phyloP scores from a whole-genome alignment of 768 basidiomycete genomes.

The Boletus vermiculosoides region DNA sequence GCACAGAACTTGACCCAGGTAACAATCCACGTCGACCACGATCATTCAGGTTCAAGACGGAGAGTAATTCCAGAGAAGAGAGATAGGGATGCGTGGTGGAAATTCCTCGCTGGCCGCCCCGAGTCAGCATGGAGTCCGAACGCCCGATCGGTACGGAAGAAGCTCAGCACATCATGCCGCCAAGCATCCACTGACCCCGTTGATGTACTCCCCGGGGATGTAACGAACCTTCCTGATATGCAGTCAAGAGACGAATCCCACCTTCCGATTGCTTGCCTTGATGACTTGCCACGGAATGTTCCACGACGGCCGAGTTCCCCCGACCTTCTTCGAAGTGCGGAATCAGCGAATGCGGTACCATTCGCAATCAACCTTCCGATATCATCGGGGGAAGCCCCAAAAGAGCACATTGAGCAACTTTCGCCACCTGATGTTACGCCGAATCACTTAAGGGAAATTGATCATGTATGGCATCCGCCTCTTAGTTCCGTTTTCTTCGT shows the following conservation, averaged over 20 bases:
- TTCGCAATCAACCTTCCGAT: neutral
- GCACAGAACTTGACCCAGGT: constrained; percentile 66
- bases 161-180: constrained; percentile 11
- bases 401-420: constrained; percentile 9
- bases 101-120: constrained; percentile 67
- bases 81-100: constrained; percentile 80
- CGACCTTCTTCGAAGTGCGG: neutral
- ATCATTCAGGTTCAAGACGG: constrained; percentile 9
- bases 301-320: neutral
- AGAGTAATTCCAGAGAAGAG: constrained; percentile 65
- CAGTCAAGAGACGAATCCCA: constrained; percentile 3
- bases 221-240: neutral
- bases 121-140: constrained; percentile 61
- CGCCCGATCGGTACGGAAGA: constrained; percentile 14
- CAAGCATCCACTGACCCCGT: constrained; percentile 37
- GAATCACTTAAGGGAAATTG: constrained; percentile 53
- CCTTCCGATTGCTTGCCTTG: neutral
- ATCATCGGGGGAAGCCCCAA: neutral
- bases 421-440: constrained; percentile 60
- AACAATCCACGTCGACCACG: constrained; percentile 38
- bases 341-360: neutral
- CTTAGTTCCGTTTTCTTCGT: neutral
- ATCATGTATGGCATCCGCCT: constrained; percentile 52
- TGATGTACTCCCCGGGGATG: neutral
- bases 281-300: neutral